These are phyloP conservation scores for Taiwanofungus camphoratus DNA, from an alignment of 1,284 basidiomycete genomes.

Conservation along the genomic window DNA sequence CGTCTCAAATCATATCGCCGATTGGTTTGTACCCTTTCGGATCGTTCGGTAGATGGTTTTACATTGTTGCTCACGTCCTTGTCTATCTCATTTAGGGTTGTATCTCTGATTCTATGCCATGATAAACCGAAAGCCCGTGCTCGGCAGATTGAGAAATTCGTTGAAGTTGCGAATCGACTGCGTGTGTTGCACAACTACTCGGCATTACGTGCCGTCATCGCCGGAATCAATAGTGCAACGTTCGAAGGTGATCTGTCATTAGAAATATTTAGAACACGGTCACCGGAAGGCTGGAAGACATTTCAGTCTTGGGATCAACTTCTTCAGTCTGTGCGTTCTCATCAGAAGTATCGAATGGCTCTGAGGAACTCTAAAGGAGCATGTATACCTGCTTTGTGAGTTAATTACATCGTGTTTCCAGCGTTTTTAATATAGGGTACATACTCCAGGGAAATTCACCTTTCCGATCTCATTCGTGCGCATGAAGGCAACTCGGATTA, in stretches of 20 bases:
- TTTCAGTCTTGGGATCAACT: constrained; percentile 75
- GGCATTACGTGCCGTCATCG: constrained; percentile 72
- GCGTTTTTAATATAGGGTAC: too few species aligned
- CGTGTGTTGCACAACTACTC: constrained; percentile 75
- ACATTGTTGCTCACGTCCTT: too few species aligned
- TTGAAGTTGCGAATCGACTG: constrained; percentile 66
- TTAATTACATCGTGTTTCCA: constrained; percentile 13
- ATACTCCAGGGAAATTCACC: constrained; percentile 72
- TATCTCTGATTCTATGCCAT: constrained; percentile 74
- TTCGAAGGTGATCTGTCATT: constrained; percentile 67
- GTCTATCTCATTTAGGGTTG: constrained; percentile 44
- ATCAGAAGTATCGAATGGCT: constrained; percentile 76
- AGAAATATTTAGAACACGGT: constrained; percentile 57
- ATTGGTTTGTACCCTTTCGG: constrained; percentile 64
- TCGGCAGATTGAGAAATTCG: constrained; percentile 71
- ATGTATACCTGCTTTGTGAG: constrained; percentile 76
- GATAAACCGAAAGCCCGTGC: constrained; percentile 62
- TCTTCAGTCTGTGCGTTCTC: constrained; percentile 63
- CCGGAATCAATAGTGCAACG: constrained; percentile 74
- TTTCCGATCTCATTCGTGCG: constrained; percentile 72
- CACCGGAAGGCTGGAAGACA: constrained; percentile 60
- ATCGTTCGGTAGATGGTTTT: too few species aligned
- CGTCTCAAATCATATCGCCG: constrained; percentile 69
- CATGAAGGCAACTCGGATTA: constrained; percentile 72
- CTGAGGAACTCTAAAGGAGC: constrained; percentile 74